Percentiles rank a stretch among this genome's conserved stretches.
Evolutionary conservation across 2,329 filamentous ascomycete genomes (phyloP).

Genomic region (Penicillium glabrum): DNA sequence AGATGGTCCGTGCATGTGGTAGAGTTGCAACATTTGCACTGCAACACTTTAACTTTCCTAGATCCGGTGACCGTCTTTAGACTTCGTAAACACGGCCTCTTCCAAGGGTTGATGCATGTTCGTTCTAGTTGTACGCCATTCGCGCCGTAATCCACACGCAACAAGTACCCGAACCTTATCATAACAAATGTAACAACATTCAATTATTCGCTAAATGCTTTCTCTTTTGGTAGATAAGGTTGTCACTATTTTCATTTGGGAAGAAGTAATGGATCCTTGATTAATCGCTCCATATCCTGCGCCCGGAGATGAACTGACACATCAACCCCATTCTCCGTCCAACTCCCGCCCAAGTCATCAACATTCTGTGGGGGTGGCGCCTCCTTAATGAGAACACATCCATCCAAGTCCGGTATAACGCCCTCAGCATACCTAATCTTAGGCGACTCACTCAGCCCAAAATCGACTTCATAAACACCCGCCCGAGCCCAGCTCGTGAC

Average conservation of each 20-base stretch:
- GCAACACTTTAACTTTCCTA: no score
- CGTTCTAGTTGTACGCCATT: no score
- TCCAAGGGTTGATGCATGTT: no score
- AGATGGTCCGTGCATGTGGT: background rate
- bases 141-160: no score
- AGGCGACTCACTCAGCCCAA: conserved; percentile 6
- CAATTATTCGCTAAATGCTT: background rate
- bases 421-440: conserved; percentile 21
- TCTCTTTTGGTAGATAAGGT: background rate
- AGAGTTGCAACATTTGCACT: no score
- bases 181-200: no score
- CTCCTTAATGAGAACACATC: conserved; percentile 21
- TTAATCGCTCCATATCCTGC: conserved; percentile 23
- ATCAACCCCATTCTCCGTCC: conserved; percentile 24
- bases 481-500: conserved; percentile 16
- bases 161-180: no score
- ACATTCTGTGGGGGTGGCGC: conserved; percentile 7
- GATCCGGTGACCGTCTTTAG: no score
- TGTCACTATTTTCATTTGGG: background rate
- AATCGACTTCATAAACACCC: conserved; percentile 16
- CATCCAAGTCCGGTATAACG: conserved; percentile 18
- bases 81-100: no score
- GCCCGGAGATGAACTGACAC: conserved; percentile 16
- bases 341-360: background rate
- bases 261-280: conserved; percentile 18